Evolutionary conservation across 2,329 filamentous ascomycete genomes (phyloP), one percentile per base, ranked within the genome.

Genomic region (Microsporum audouinii): DNA sequence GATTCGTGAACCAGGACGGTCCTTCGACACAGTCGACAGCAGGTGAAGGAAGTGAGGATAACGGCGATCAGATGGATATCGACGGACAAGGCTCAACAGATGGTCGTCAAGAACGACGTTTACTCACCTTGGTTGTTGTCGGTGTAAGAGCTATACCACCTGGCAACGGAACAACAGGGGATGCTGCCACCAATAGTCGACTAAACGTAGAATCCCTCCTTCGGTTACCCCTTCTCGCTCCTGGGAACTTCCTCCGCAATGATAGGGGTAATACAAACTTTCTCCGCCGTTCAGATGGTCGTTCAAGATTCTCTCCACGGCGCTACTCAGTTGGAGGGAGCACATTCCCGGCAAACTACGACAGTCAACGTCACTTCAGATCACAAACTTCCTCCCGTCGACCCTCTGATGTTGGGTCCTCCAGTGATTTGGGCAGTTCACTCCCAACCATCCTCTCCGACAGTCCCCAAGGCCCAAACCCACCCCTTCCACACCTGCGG

Each of bases 81-180:
- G 76, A 78, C 53, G 73, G 72, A 3, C 58, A 57, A 12, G 47
- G 41, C 7, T 68, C 70, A 64, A 62, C 73, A 51, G 76, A 76
- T 27, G 75, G 76, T 41, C 75, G 75, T 59, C 63, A 68, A 29
- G 79, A 80, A 61, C 81, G 81, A 55, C 78, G 85, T 27, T 85
- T 85, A 72, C 82, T 87, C 43, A 86, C 85, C 6, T 80, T 88
- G 64, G 86, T 88, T 49, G 85, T 88, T 59, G 85, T 88, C 45
- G 85, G 85, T 60, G 86, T 88, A 60, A 77, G 85, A 59, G 86
- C 84, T 31, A 84, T 87, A 62, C 83, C 81, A 36, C 79, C 83
- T 23, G 76, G 76, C 31, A 77, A 76, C 64, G 74, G 76, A 12
- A 71, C 75, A 29, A 67, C 71, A 57, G 78, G 79, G 59, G 78